phyloP scores from a whole-genome alignment of 768 basidiomycete species.

The Lentinula raphanica region DNA sequence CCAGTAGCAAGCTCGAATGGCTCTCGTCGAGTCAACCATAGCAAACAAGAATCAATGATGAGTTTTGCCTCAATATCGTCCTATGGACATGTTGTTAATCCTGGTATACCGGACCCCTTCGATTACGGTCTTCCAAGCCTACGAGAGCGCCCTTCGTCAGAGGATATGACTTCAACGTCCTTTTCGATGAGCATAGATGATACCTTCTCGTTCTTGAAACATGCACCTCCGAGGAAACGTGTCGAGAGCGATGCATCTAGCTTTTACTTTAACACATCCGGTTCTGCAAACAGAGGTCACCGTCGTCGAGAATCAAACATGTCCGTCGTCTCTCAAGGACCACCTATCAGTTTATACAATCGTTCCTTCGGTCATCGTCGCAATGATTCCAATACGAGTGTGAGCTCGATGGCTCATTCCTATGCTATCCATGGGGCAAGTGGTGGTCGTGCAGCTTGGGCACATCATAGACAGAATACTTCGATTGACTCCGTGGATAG shows the following conservation, averaged over 20 bases:
- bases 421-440: slow-evolving; percentile 49
- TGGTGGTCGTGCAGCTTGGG: slow-evolving; percentile 56
- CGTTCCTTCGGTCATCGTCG: slow-evolving; percentile 45
- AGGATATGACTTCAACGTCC: slow-evolving; percentile 53
- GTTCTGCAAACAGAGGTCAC: slow-evolving; percentile 36
- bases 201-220: slow-evolving; percentile 60
- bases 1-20: slow-evolving; percentile 15
- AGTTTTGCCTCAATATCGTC: slow-evolving; percentile 80
- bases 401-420: slow-evolving; percentile 51
- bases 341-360: slow-evolving; percentile 71
- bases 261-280: slow-evolving; percentile 61
- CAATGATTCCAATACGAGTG: slow-evolving; percentile 39
- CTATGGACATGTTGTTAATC: slow-evolving; percentile 61
- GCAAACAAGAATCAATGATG: slow-evolving; percentile 53
- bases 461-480: slow-evolving; percentile 47
- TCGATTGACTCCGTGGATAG: slow-evolving; percentile 66
- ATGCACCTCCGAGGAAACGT: slow-evolving; percentile 37
- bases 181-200: slow-evolving; percentile 52
- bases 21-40: slow-evolving; percentile 33
- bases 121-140: slow-evolving; percentile 58
- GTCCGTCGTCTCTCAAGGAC: slow-evolving; percentile 49
- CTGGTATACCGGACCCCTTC: slow-evolving; percentile 67
- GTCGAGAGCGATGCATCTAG: slow-evolving; percentile 75
- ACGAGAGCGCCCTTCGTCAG: slow-evolving; percentile 50
- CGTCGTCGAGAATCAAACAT: slow-evolving; percentile 59